Percentiles rank a stretch among this genome's conserved stretches.
phyloP scores from a whole-genome alignment of 2,329 filamentous ascomycete species.

The Neofusicoccum parvum region DNA sequence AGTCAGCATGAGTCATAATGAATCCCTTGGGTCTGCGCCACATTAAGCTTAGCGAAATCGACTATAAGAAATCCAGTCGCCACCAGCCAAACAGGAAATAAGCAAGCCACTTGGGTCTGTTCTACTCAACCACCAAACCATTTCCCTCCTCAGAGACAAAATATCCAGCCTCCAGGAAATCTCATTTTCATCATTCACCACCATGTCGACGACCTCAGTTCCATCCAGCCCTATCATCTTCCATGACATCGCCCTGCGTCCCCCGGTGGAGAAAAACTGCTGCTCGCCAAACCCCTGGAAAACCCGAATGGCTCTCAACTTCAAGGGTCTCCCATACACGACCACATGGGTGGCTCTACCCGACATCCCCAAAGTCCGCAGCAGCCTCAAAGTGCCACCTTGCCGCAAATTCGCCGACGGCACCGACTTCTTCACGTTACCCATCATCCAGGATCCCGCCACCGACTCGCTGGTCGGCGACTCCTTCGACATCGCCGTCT shows the following conservation, averaged over 20 bases:
- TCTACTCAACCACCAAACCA: not conserved
- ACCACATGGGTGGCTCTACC: slow-evolving; percentile 57
- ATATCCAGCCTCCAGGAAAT: not conserved
- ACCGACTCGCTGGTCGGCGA: slow-evolving; percentile 56
- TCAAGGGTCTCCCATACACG: slow-evolving; percentile 51
- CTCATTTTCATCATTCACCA: not conserved
- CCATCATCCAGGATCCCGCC: slow-evolving; percentile 54
- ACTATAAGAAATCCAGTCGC: too few relatives aligned
- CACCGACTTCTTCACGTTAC: slow-evolving; percentile 62
- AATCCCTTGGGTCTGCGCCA: too few relatives aligned
- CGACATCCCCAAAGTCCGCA: slow-evolving; percentile 54
- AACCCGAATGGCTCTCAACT: slow-evolving; percentile 53
- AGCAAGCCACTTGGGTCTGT: not conserved
- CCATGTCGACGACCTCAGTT: slow-evolving; percentile 27
- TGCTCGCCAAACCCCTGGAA: slow-evolving; percentile 56
- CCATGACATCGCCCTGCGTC: slow-evolving; percentile 51
- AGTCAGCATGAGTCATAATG: too few relatives aligned
- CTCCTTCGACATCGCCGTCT: slow-evolving; percentile 66
- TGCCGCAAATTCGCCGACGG: slow-evolving; percentile 60
- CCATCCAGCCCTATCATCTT: slow-evolving; percentile 39
- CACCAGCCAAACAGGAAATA: not conserved
- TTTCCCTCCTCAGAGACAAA: not conserved
- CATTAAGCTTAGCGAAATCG: too few relatives aligned
- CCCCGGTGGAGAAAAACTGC: slow-evolving; percentile 39
- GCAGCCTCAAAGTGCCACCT: slow-evolving; percentile 49